A percentile compares a stretch with the other conserved stretches of the same genome.
phyloP scores from a whole-genome alignment of 2,329 filamentous ascomycete genomes.

The Cladosporium sp. region DNA sequence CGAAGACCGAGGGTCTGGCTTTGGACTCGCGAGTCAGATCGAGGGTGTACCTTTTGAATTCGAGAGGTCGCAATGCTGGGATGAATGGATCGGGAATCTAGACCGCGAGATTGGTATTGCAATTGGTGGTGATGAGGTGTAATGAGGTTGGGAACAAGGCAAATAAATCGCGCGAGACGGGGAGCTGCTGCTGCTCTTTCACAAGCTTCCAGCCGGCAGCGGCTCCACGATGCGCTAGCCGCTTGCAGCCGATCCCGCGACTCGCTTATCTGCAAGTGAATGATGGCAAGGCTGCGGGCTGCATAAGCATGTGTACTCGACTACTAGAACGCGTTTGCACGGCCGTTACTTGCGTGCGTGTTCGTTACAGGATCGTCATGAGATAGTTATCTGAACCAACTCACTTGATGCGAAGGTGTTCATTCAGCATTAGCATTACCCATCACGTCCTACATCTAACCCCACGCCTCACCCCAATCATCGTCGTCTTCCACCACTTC shows the following conservation, averaged over 20 bases:
- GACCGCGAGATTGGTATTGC: neutral
- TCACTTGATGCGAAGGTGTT: neutral
- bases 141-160: neutral
- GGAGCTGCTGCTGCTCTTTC: conserved; percentile 6
- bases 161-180: conserved; percentile 9
- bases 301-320: neutral
- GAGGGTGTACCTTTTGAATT: neutral
- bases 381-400: neutral
- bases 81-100: neutral
- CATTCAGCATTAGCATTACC: conserved; percentile 1
- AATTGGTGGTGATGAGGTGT: neutral
- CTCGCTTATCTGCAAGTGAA: conserved; percentile 1
- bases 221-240: conserved; percentile 15
- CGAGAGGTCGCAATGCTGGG: neutral
- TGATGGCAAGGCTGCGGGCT: neutral
- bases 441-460: conserved; percentile 12
- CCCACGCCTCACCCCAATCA: conserved; percentile 44
- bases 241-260: neutral
- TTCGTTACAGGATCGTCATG: neutral
- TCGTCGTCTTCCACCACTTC: conserved; percentile 38
- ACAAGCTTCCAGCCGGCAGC: neutral
- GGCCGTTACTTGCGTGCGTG: neutral
- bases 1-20: neutral
- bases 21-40: neutral
- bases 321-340: neutral